phyloP scores from a whole-genome alignment of 2,329 filamentous ascomycete species.

The Aspergillus sp. region DNA sequence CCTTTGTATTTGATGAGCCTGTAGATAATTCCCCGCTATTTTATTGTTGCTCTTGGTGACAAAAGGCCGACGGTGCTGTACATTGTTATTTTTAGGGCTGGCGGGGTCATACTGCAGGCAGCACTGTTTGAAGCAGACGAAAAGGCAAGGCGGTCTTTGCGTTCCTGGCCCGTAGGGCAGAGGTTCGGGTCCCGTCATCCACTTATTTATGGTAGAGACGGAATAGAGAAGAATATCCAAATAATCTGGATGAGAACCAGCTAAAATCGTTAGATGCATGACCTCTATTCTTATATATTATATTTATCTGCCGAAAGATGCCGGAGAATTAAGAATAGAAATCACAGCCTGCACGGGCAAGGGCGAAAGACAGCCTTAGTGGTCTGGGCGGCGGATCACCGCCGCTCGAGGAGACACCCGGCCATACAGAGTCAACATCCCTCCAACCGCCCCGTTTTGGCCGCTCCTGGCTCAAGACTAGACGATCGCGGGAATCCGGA shows the following conservation, averaged over 20 bases:
- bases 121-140: conserved; percentile 1
- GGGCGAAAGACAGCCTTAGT: neutral
- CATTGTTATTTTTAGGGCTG: conserved; percentile 13
- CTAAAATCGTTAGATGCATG: no score
- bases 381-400: neutral
- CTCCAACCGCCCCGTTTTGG: conserved; percentile 9
- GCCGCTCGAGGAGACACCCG: neutral
- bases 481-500: conserved; percentile 9
- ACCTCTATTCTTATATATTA: no score
- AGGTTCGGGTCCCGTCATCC: neutral
- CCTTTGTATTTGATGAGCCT: conserved; percentile 8
- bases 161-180: conserved; percentile 10
- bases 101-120: conserved; percentile 8
- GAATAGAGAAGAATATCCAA: no score
- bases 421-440: conserved; percentile 7
- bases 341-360: neutral
- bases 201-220: no score
- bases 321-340: neutral
- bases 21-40: conserved; percentile 3
- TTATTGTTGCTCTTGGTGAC: neutral
- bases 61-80: neutral
- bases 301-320: no score
- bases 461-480: conserved; percentile 1
- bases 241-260: no score
- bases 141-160: conserved; percentile 1